phyloP scores from a whole-genome alignment of 2,329 filamentous ascomycete species.

The Diplodia corticola region DNA sequence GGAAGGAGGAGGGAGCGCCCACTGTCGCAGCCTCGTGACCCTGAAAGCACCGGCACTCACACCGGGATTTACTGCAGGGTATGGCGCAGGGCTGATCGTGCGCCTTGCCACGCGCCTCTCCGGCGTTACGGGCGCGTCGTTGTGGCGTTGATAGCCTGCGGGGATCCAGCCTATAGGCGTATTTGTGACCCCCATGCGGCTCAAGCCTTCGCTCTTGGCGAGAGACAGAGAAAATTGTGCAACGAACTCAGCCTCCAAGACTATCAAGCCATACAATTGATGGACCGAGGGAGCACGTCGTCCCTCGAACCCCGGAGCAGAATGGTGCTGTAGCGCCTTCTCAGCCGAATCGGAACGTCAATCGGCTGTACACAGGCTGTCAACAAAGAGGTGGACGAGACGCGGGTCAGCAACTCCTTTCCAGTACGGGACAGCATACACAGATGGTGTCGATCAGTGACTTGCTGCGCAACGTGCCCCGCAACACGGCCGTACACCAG shows the following conservation, averaged over 20 bases:
- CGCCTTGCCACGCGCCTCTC: conserved; percentile 12
- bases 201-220: not conserved
- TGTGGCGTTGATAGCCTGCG: conserved; percentile 7
- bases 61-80: not conserved
- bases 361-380: not conserved
- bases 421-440: not conserved
- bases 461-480: not conserved
- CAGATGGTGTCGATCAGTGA: not conserved
- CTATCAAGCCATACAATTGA: not conserved
- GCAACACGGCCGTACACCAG: not conserved
- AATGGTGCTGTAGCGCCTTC: not conserved
- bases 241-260: not conserved
- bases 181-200: not conserved
- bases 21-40: conserved; percentile 4
- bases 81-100: not conserved
- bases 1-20: not conserved
- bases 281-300: not conserved
- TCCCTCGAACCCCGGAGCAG: not conserved
- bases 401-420: not conserved
- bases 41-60: not conserved
- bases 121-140: conserved; percentile 6
- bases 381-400: not conserved
- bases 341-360: not conserved
- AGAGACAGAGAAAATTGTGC: no score
- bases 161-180: not conserved